Percentiles rank a stretch among this genome's conserved stretches.
phyloP scores from a whole-genome alignment of 768 basidiomycete species.

The Agrocybe praecox region DNA sequence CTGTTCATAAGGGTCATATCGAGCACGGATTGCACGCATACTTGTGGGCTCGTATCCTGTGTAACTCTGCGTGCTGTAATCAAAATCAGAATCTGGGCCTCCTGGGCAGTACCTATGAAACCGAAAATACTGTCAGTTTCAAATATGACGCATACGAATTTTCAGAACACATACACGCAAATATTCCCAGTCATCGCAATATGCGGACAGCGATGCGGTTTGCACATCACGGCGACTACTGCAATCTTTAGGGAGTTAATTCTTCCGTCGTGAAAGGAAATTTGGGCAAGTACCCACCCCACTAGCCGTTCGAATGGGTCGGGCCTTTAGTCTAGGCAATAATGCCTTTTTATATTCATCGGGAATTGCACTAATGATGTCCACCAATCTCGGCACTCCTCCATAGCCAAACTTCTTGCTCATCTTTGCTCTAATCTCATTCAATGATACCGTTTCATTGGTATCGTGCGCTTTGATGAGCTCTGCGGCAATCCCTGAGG shows the following conservation, averaged over 20 bases:
- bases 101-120: slow-evolving; percentile 88
- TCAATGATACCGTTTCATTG: slow-evolving; percentile 79
- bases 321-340: slow-evolving; percentile 85
- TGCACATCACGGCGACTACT: slow-evolving; percentile 99
- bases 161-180: slow-evolving; percentile 73
- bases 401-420: slow-evolving; percentile 89
- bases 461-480: slow-evolving; percentile 87
- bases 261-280: neutral
- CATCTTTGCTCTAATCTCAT: slow-evolving; percentile 82
- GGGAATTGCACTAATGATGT: slow-evolving; percentile 98
- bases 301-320: slow-evolving; percentile 95
- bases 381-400: slow-evolving; percentile 90
- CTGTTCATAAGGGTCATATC: slow-evolving; percentile 96
- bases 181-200: slow-evolving; percentile 99
- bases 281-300: slow-evolving; percentile 57
- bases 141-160: neutral
- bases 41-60: slow-evolving; percentile 97
- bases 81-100: slow-evolving; percentile 98
- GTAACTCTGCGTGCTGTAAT: slow-evolving; percentile 97
- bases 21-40: slow-evolving; percentile 97
- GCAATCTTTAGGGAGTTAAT: slow-evolving; percentile 66
- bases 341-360: slow-evolving; percentile 95
- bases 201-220: slow-evolving; percentile 98
- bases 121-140: neutral
- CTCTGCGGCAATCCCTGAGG: slow-evolving; percentile 93